These are phyloP conservation scores for Cardiospermum halicacabum DNA, from an alignment of 345 rosid species.

Conservation along the genomic window DNA sequence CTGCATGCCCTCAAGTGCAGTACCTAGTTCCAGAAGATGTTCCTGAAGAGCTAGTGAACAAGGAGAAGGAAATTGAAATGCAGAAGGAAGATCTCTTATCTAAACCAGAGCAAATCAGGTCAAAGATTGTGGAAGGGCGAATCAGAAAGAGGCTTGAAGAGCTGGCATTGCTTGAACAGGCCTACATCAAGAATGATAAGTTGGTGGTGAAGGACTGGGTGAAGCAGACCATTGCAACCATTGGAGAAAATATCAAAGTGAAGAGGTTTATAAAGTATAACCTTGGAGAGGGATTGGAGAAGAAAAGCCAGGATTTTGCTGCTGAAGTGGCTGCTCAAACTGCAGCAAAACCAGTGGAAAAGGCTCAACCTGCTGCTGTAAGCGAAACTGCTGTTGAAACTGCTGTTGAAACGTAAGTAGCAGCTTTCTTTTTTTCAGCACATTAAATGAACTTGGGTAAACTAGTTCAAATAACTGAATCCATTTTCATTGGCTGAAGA, in stretches of 20 bases:
- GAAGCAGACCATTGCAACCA: slow-evolving; percentile 87
- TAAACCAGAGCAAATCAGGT: slow-evolving; percentile 86
- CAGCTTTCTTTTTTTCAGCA: background rate
- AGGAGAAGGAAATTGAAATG: slow-evolving; percentile 89
- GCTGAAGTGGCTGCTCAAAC: slow-evolving; percentile 97
- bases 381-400: slow-evolving; percentile 46
- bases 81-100: slow-evolving; percentile 92
- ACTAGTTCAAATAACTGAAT: background rate
- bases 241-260: slow-evolving; percentile 91
- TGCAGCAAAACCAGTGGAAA: slow-evolving; percentile 49
- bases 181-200: slow-evolving; percentile 90
- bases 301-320: slow-evolving; percentile 91
- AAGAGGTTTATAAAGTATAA: slow-evolving; percentile 79
- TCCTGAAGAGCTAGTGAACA: slow-evolving; percentile 68
- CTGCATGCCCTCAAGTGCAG: slow-evolving; percentile 89
- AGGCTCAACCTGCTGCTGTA: slow-evolving; percentile 48
- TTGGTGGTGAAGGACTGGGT: slow-evolving; percentile 78
- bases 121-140: slow-evolving; percentile 88
- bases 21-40: slow-evolving; percentile 82
- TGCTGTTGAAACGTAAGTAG: slow-evolving; percentile 50
- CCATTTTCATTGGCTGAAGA: background rate
- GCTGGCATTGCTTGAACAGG: slow-evolving; percentile 87
- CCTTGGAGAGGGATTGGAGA: slow-evolving; percentile 92
- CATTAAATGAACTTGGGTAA: background rate
- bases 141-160: slow-evolving; percentile 86